Evolutionary conservation across 1,139 yeast genomes (phyloP).

Genomic region (Saccharomycopsis hybrid): DNA sequence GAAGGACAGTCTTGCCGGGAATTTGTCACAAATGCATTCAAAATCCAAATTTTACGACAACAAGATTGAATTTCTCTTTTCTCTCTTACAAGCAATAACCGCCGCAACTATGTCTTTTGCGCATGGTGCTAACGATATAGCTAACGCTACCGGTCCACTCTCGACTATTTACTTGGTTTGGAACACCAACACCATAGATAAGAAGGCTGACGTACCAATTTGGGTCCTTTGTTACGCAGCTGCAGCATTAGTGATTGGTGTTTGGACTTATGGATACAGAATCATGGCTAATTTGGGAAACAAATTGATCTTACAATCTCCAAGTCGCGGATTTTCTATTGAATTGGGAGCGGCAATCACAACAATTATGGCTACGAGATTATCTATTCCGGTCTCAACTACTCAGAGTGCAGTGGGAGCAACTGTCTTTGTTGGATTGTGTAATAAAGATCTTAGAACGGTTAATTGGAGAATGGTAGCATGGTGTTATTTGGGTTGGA

Average conservation of each 20-base stretch:
- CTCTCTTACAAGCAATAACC: slow-evolving; percentile 65
- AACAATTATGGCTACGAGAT: slow-evolving; percentile 68
- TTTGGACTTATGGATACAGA: slow-evolving; percentile 69
- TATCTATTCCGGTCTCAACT: slow-evolving; percentile 66
- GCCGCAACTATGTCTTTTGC: slow-evolving; percentile 81
- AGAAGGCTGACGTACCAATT: slow-evolving; percentile 55
- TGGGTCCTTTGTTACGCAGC: slow-evolving; percentile 73
- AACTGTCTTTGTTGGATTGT: slow-evolving; percentile 67
- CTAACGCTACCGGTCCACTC: slow-evolving; percentile 75
- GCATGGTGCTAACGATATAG: slow-evolving; percentile 76
- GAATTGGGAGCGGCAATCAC: slow-evolving; percentile 79
- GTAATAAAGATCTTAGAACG: slow-evolving; percentile 56
- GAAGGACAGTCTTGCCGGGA: slow-evolving; percentile 27
- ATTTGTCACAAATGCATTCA: slow-evolving; percentile 46
- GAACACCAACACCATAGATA: slow-evolving; percentile 42
- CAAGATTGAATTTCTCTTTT: slow-evolving; percentile 64
- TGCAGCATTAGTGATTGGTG: slow-evolving; percentile 59
- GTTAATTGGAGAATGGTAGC: slow-evolving; percentile 76
- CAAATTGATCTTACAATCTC: slow-evolving; percentile 69
- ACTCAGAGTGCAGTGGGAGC: slow-evolving; percentile 82
- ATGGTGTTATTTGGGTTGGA: slow-evolving; percentile 71
- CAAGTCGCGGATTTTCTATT: slow-evolving; percentile 70
- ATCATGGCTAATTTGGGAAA: slow-evolving; percentile 71
- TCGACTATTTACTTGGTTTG: slow-evolving; percentile 61
- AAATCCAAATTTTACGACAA: slow-evolving; percentile 63